Conservation (phyloP, 225 moss, liverwort and hornwort genomes). For the Neckera pumila region DNA sequence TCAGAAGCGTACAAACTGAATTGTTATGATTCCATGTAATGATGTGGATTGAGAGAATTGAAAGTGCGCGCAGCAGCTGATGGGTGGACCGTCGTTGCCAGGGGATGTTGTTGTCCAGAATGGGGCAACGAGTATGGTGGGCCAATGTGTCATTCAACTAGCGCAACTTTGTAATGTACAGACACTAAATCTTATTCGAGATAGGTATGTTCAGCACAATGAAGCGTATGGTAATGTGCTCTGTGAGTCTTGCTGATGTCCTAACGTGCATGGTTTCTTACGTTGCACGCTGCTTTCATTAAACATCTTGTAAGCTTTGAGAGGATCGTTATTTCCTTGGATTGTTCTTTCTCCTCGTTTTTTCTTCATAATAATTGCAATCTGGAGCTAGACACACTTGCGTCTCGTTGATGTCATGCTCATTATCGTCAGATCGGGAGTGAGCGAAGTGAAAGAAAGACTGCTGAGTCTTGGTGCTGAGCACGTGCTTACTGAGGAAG, state of each 20-base stretch:
- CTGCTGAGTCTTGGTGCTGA: slow-evolving; percentile 36
- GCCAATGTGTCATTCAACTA: slow-evolving; percentile 84
- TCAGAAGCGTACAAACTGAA: not conserved
- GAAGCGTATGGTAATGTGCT: not conserved
- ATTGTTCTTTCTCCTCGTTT: not conserved
- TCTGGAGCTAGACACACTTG: not conserved
- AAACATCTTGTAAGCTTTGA: not conserved
- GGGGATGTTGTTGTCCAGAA: slow-evolving; percentile 86
- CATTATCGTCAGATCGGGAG: slow-evolving; percentile 22
- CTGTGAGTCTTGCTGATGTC: not conserved
- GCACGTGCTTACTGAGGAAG: slow-evolving; percentile 42
- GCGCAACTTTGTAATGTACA: slow-evolving; percentile 48
- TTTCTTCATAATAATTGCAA: not conserved
- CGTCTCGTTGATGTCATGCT: not conserved
- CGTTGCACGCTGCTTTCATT: not conserved
- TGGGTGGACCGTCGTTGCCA: slow-evolving; percentile 42
- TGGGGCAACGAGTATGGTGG: slow-evolving; percentile 95
- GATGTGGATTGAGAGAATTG: slow-evolving; percentile 4
- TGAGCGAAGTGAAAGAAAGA: slow-evolving; percentile 34
- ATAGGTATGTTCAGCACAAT: slow-evolving; percentile 45
- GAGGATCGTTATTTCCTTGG: not conserved
- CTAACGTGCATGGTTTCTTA: not conserved
- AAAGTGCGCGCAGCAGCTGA: slow-evolving; percentile 32
- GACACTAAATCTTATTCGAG: slow-evolving; percentile 73
- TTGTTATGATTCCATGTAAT: not conserved